These are phyloP conservation scores for Warburgia ugandensis DNA, from an alignment of 164 flowering plant genomes.

Conservation along the genomic window DNA sequence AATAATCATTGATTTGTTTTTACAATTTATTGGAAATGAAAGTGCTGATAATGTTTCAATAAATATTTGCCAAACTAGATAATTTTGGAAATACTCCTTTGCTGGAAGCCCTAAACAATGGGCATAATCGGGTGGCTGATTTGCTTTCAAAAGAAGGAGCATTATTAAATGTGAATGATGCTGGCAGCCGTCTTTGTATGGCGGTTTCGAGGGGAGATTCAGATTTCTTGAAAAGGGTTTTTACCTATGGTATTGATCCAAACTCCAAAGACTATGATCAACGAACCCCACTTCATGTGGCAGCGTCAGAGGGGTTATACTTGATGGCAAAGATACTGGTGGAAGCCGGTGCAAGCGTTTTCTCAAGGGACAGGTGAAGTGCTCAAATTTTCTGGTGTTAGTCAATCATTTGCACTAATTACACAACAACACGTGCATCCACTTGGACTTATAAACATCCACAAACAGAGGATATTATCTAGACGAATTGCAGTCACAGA, in stretches of 20 bases:
- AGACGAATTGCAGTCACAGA: no score
- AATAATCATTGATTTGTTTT: no score
- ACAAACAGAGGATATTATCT: no score
- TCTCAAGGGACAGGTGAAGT: slow-evolving; percentile 72
- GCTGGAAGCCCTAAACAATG: slow-evolving; percentile 74
- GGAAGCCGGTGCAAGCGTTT: slow-evolving; percentile 83
- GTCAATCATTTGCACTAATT: no score
- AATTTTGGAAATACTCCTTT: slow-evolving; percentile 84
- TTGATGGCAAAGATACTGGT: slow-evolving; percentile 59
- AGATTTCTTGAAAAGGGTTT: slow-evolving; percentile 59
- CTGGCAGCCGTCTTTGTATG: slow-evolving; percentile 60
- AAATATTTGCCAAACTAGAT: no score
- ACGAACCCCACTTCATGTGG: slow-evolving; percentile 85
- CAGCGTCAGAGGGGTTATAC: slow-evolving; percentile 71
- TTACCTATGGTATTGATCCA: slow-evolving; percentile 70
- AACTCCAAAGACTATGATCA: slow-evolving; percentile 76
- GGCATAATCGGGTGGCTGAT: slow-evolving; percentile 69
- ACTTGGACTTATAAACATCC: no score
- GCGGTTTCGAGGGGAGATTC: slow-evolving; percentile 61
- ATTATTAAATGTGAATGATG: slow-evolving; percentile 43
- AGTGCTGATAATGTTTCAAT: no score
- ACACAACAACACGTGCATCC: no score
- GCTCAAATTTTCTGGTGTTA: no score
- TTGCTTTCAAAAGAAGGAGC: slow-evolving; percentile 67
- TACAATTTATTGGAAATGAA: no score